Percentiles rank a stretch among this genome's conserved stretches.
Evolutionary conservation across 2,329 filamentous ascomycete genomes (phyloP).

Genomic region (Calonectria hawksworthii): DNA sequence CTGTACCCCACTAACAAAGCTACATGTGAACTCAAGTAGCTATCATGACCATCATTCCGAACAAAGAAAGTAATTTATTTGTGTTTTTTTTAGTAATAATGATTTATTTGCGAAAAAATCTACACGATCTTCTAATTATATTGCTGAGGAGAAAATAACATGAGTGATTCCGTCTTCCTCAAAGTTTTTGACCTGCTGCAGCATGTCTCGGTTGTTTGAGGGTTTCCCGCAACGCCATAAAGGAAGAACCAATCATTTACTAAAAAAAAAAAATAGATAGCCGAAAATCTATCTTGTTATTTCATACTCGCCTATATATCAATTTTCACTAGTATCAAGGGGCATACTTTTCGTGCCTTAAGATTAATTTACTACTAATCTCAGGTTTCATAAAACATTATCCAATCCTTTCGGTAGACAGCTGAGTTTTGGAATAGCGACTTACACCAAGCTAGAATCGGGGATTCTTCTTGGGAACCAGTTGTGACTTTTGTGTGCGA

Average conservation of each 20-base stretch:
- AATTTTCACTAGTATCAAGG: background rate
- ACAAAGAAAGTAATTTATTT: background rate
- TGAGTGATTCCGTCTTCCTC: too few relatives aligned
- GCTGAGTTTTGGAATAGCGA: background rate
- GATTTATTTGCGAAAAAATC: too few relatives aligned
- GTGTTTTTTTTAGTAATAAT: too few relatives aligned
- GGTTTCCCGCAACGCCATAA: background rate
- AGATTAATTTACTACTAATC: background rate
- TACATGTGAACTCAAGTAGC: background rate
- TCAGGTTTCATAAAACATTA: background rate
- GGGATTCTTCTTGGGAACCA: background rate
- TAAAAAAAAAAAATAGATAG: too few relatives aligned
- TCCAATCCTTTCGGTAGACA: background rate
- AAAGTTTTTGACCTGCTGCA: too few relatives aligned
- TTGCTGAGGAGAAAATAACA: background rate
- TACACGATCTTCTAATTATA: background rate
- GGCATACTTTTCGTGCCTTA: background rate
- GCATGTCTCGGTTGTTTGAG: background rate
- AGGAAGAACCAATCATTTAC: background rate
- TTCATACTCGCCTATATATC: background rate
- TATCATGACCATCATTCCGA: background rate
- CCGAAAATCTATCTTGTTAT: background rate
- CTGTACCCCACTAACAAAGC: conserved; percentile 2
- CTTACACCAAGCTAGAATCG: background rate
- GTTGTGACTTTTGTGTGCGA: background rate